A percentile compares a stretch with the other conserved stretches of the same genome.
Conservation (phyloP, 2,329 filamentous ascomycete species). For the Claviceps arundinis region DNA sequence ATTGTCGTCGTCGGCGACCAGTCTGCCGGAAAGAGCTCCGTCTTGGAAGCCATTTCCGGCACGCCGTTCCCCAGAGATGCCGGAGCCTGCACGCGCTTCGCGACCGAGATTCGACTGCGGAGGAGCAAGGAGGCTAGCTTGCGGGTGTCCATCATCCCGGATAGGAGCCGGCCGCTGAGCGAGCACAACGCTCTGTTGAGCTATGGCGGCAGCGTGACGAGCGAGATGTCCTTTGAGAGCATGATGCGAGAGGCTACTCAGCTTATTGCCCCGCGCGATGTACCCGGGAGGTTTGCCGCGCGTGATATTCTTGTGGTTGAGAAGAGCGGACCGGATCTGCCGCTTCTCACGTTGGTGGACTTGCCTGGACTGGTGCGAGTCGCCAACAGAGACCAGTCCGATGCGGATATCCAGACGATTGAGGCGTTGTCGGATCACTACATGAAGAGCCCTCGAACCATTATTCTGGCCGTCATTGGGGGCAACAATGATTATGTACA, state of each 20-base stretch:
- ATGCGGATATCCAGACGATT: constrained; percentile 38
- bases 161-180: constrained; percentile 30
- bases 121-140: constrained; percentile 29
- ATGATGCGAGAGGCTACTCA: constrained; percentile 38
- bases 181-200: constrained; percentile 34
- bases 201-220: constrained; percentile 33
- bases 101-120: constrained; percentile 45
- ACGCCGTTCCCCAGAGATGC: constrained; percentile 47
- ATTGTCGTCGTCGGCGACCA: constrained; percentile 53
- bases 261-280: constrained; percentile 35
- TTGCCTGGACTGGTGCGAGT: constrained; percentile 45
- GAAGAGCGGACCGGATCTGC: constrained; percentile 44
- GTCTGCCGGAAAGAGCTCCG: constrained; percentile 50
- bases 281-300: constrained; percentile 37
- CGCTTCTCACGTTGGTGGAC: constrained; percentile 48
- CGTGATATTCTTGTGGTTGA: constrained; percentile 44
- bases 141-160: constrained; percentile 41
- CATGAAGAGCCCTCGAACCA: constrained; percentile 42
- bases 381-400: constrained; percentile 38
- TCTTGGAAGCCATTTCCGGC: constrained; percentile 49
- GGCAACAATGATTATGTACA: constrained; percentile 43
- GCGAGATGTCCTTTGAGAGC: constrained; percentile 32
- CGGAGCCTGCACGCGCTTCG: constrained; percentile 47
- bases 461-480: constrained; percentile 41
- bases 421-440: constrained; percentile 37